Base-by-base conservation (phyloP, 164 flowering plant species). In the Kingdonia uniflora region DNA sequence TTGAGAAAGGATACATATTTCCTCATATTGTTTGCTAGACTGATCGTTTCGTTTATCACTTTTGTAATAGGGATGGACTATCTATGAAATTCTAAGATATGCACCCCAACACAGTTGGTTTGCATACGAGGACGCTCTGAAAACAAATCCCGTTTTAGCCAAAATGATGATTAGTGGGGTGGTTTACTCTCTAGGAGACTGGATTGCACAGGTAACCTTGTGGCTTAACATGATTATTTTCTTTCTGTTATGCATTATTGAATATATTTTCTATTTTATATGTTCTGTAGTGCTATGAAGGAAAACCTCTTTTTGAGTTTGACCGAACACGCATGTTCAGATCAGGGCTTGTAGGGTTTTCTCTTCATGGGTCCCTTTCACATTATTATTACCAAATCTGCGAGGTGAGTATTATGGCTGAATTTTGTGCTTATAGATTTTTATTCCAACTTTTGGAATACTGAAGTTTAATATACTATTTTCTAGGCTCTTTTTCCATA, bases 361-460 rank as follows among this genome's bases (percentile, higher is more conserved):
- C 82, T 51, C 80, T 84, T 29, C 95, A 84, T 54, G 95, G 95
- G 23, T 84, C 95, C 22, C 85, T 87, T 50, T 87, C 89, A 57
- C 92, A 82, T 62, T 84, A 77, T 65, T 80, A 84, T 68, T 87
- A 84, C 71, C 84, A 81, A 48, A 68, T 85, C 45, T 82, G 85
- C 48, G 84, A 86, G 87, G 85, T 81, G 61, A 72, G 48, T 20
- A 40, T 46, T 5, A 47, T 41, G 7, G 52, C 23, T 60, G 41
- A 39, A 19, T 52, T 50, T 47, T 47, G 13, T 21, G 21, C 2
- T 21, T 19, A 42, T 14, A 16, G 26, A 4, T 21, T 46, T 35
- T 55, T 50, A 19, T 11, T 48, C 35, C 35, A 29, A 29, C 35
- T n/a, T n/a, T n/a, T 29, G 35, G 35, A 29, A 29, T 4, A 29